Evolutionary conservation across 345 rosid species (phyloP).

Genomic region (Kernera saxatilis): DNA sequence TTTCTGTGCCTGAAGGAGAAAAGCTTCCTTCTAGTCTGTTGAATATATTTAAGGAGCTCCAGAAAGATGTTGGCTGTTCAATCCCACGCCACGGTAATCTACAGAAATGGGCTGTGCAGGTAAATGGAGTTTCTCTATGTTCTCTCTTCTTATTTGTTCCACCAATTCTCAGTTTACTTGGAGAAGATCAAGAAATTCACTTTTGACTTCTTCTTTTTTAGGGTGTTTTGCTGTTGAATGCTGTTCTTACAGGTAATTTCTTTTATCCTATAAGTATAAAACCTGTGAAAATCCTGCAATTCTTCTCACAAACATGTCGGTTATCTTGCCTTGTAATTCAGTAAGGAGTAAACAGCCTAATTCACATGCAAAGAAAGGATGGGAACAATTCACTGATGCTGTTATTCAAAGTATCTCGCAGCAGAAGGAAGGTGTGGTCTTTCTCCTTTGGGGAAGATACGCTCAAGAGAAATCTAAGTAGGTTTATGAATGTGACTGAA

Average conservation of each 20-base stretch:
- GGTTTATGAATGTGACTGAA: neutral
- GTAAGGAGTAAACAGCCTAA: slow-evolving; percentile 85
- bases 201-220: slow-evolving; percentile 21
- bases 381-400: slow-evolving; percentile 97
- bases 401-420: slow-evolving; percentile 70
- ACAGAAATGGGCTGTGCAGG: slow-evolving; percentile 88
- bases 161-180: neutral
- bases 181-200: neutral
- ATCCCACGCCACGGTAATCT: slow-evolving; percentile 88
- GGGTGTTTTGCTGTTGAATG: slow-evolving; percentile 89
- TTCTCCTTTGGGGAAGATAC: slow-evolving; percentile 94
- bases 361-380: slow-evolving; percentile 96
- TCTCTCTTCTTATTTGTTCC: neutral
- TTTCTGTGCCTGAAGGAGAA: slow-evolving; percentile 81
- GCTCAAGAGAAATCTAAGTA: slow-evolving; percentile 90
- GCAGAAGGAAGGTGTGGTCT: slow-evolving; percentile 85
- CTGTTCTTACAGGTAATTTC: slow-evolving; percentile 80
- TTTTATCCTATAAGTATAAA: neutral
- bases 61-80: slow-evolving; percentile 77
- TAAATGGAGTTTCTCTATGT: slow-evolving; percentile 16
- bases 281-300: neutral
- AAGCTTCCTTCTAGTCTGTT: slow-evolving; percentile 79
- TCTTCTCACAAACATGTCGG: neutral
- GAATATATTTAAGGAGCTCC: slow-evolving; percentile 89
- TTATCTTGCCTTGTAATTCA: slow-evolving; percentile 27